Evolutionary conservation across 768 basidiomycete species (phyloP).

Genomic region (Lentinula aciculospora): DNA sequence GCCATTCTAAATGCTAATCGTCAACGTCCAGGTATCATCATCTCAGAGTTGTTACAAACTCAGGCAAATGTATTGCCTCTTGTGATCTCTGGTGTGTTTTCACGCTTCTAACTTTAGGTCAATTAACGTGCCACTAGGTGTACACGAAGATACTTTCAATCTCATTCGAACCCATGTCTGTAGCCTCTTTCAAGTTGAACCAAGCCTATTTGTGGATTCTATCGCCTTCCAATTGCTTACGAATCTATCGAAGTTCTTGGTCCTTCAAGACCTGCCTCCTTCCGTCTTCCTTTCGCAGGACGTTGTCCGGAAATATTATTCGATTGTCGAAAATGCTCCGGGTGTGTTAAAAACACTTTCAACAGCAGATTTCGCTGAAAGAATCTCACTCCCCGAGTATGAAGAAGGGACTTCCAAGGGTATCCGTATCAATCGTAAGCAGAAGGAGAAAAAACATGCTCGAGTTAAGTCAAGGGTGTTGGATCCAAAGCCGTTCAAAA

Average conservation of each 20-base stretch:
- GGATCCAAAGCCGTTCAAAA: background rate
- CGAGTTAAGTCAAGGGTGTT: background rate
- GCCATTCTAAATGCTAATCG: background rate
- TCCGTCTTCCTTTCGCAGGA: background rate
- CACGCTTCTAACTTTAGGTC: background rate
- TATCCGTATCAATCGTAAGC: background rate
- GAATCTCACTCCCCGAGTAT: background rate
- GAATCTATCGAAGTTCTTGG: constrained; percentile 2
- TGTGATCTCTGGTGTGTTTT: background rate
- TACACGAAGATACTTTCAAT: background rate
- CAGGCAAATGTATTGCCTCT: background rate
- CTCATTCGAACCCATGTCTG: background rate
- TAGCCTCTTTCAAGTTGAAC: background rate
- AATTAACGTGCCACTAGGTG: background rate
- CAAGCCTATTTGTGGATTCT: background rate
- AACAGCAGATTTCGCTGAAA: background rate
- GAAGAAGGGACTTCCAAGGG: background rate
- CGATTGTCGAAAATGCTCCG: background rate
- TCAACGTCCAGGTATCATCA: background rate
- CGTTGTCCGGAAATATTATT: background rate
- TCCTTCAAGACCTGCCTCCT: background rate
- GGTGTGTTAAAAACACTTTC: background rate
- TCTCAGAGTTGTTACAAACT: background rate
- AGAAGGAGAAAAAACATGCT: background rate
- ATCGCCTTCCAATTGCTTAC: background rate